Conservation (phyloP, 1,284 basidiomycete genomes). For the Ustilago crameri region DNA sequence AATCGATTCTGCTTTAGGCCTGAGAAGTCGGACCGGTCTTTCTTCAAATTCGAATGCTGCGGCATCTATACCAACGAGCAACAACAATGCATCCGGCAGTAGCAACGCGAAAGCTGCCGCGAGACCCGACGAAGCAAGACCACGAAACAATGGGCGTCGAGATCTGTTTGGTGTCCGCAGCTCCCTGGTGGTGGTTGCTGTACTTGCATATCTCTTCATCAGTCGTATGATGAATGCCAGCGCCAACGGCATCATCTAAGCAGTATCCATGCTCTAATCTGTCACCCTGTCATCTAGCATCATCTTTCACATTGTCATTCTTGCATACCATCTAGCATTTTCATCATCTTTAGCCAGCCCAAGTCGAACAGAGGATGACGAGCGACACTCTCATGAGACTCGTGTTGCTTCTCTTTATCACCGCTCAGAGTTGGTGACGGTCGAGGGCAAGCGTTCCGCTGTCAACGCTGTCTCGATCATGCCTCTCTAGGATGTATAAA, state of each 20-base stretch:
- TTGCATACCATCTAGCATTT: neutral
- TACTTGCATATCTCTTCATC: constrained; percentile 56
- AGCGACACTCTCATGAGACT: too few relatives aligned
- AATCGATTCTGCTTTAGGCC: constrained; percentile 6
- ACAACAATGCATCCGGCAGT: neutral
- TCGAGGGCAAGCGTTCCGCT: too few relatives aligned
- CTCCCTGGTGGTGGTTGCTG: constrained; percentile 46
- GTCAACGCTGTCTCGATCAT: too few relatives aligned
- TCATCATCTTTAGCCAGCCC: too few relatives aligned
- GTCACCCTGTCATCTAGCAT: too few relatives aligned
- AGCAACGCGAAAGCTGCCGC: neutral
- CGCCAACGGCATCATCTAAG: constrained; percentile 42
- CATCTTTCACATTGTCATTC: too few relatives aligned
- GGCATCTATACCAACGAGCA: neutral
- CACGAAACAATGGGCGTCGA: constrained; percentile 22
- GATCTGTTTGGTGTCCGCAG: constrained; percentile 44
- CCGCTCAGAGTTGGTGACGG: too few relatives aligned
- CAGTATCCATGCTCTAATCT: neutral
- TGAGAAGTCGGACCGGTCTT: constrained; percentile 14
- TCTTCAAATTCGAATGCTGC: neutral
- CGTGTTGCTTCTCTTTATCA: too few relatives aligned
- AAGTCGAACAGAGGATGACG: too few relatives aligned
- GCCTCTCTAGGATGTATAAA: too few relatives aligned
- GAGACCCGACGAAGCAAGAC: constrained; percentile 14
- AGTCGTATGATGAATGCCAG: constrained; percentile 48